Percentiles rank a stretch among this genome's conserved stretches.
Conservation (phyloP, 2,329 filamentous ascomycete species). For the Diaporthe sp. region DNA sequence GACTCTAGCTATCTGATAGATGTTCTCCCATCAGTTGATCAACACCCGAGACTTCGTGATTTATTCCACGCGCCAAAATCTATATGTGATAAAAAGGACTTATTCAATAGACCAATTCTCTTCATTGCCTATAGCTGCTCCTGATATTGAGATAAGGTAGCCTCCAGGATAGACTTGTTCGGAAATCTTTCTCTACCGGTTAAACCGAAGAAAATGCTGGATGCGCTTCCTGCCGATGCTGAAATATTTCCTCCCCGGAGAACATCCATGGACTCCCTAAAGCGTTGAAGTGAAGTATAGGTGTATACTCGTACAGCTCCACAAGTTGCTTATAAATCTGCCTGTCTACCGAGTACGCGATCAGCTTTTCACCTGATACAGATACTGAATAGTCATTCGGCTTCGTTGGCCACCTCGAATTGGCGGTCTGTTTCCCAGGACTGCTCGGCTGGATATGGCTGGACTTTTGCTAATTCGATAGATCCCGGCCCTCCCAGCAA, state of each 20-base stretch:
- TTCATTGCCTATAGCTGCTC: not conserved
- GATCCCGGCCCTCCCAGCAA: conserved; percentile 13
- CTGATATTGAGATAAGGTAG: not conserved
- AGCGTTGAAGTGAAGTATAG: conserved; percentile 19
- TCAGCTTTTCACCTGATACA: not conserved
- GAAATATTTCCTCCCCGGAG: not conserved
- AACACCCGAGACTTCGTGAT: not conserved
- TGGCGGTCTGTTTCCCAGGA: too few relatives aligned
- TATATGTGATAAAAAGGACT: too few relatives aligned
- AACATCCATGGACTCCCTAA: conserved; percentile 8
- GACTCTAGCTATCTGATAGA: not conserved
- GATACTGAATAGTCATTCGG: not conserved
- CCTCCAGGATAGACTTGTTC: not conserved
- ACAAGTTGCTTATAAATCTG: not conserved
- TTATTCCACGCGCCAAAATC: too few relatives aligned
- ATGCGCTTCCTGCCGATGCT: not conserved
- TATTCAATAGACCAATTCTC: not conserved
- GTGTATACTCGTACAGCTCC: not conserved
- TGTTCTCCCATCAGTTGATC: not conserved
- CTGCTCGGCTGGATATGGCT: not conserved
- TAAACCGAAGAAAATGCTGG: conserved; percentile 1
- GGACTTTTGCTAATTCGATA: not conserved
- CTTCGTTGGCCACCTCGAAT: not conserved
- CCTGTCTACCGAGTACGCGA: not conserved
- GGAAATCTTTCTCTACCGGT: not conserved